These are phyloP conservation scores for Litchi chinensis DNA, from an alignment of 345 rosid genomes.

Conservation along the genomic window DNA sequence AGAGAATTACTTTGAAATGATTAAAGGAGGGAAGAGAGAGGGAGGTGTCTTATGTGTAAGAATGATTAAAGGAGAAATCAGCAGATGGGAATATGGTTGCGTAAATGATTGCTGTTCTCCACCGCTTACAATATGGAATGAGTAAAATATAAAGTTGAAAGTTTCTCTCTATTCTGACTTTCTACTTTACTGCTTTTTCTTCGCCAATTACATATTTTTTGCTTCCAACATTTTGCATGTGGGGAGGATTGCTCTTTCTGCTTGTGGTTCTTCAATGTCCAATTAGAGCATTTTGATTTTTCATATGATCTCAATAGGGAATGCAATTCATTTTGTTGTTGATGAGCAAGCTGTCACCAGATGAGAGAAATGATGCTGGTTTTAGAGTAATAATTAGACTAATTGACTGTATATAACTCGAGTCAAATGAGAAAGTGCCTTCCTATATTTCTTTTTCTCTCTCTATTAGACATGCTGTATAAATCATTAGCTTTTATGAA, in stretches of 20 bases:
- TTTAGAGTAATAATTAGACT: not conserved
- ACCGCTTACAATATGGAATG: constrained; percentile 31
- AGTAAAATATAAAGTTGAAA: constrained; percentile 4
- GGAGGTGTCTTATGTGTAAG: not conserved
- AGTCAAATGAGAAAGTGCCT: not conserved
- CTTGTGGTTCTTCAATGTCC: not conserved
- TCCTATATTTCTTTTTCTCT: not conserved
- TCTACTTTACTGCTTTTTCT: not conserved
- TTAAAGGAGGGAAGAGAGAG: constrained; percentile 25
- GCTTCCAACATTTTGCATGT: too few species aligned
- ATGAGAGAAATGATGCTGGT: not conserved
- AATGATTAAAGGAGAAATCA: constrained; percentile 40
- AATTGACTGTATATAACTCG: not conserved
- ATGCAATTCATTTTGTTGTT: not conserved
- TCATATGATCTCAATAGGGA: not conserved
- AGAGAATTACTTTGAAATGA: constrained; percentile 20
- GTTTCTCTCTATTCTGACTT: not conserved
- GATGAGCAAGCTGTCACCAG: not conserved
- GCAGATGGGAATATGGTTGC: constrained; percentile 41
- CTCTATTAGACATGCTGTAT: too few species aligned
- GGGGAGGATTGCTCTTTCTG: not conserved
- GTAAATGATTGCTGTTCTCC: constrained; percentile 81
- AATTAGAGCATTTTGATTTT: not conserved
- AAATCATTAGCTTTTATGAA: too few species aligned
- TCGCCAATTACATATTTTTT: not conserved